phyloP scores from a whole-genome alignment of 1,284 basidiomycete genomes.

The Austropuccinia psidii region DNA sequence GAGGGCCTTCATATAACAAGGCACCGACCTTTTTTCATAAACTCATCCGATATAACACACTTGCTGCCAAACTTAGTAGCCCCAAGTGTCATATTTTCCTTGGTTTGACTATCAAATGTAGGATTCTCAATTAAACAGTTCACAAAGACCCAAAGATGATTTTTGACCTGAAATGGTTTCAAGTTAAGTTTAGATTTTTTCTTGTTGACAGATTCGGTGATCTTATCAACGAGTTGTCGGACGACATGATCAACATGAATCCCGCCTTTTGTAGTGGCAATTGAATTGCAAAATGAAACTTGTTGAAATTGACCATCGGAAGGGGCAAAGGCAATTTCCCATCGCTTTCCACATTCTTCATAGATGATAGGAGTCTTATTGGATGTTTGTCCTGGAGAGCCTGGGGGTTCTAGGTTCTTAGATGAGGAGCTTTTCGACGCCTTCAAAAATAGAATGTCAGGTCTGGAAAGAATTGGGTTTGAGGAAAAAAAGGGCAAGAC shows the following conservation, averaged over 20 bases:
- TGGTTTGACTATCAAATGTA: constrained; percentile 98
- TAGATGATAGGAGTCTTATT: constrained; percentile 72
- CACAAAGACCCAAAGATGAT: constrained; percentile 98
- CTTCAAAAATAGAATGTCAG: no score
- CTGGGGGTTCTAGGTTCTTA: constrained; percentile 46
- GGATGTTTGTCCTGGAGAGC: constrained; percentile 62
- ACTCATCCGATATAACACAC: constrained; percentile 82
- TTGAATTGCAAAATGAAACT: constrained; percentile 96
- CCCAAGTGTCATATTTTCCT: constrained; percentile 86
- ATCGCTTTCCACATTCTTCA: constrained; percentile 70
- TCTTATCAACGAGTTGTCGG: constrained; percentile 74
- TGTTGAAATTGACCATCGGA: constrained; percentile 86
- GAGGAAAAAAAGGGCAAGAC: constrained; percentile 36
- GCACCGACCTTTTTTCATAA: constrained; percentile 82
- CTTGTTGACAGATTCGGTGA: constrained; percentile 72
- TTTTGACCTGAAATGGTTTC: constrained; percentile 88
- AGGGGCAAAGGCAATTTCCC: constrained; percentile 93
- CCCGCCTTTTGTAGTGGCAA: constrained; percentile 93
- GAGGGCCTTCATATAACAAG: no score
- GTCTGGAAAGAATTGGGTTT: no score
- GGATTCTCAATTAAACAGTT: constrained; percentile 96
- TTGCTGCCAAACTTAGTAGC: constrained; percentile 81
- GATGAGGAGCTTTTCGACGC: constrained; percentile 50
- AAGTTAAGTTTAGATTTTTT: constrained; percentile 93
- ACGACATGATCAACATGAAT: constrained; percentile 83